phyloP scores from a whole-genome alignment of 768 basidiomycete genomes.

The Nevesoporus exiguus region DNA sequence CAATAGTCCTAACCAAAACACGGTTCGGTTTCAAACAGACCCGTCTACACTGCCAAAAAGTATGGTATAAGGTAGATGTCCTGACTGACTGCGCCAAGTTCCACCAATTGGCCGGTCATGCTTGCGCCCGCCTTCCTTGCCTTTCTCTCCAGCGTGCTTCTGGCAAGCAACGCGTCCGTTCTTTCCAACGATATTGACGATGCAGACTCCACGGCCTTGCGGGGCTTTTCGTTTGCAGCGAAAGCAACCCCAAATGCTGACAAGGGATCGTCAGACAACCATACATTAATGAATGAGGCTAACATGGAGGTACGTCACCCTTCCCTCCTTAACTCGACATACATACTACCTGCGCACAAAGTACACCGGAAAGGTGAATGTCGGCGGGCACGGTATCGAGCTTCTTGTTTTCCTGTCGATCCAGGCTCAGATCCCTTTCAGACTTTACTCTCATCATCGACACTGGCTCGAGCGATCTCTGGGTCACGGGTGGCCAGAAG shows the following conservation, averaged over 20 bases:
- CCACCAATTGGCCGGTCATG: constrained; percentile 10
- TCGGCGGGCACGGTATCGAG: constrained; percentile 28
- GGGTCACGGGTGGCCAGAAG: constrained; percentile 19
- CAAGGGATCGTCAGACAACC: constrained; percentile 22
- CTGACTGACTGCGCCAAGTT: no score
- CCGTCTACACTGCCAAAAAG: not conserved
- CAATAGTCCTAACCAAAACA: constrained; percentile 7
- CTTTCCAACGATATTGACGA: constrained; percentile 6
- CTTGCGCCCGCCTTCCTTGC: constrained; percentile 6
- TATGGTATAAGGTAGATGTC: constrained; percentile 2
- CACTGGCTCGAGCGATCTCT: constrained; percentile 32
- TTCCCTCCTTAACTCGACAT: not conserved
- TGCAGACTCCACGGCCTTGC: constrained; percentile 5
- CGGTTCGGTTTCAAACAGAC: constrained; percentile 15
- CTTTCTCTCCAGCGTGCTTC: constrained; percentile 25
- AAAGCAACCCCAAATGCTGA: constrained; percentile 12
- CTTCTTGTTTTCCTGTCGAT: not conserved
- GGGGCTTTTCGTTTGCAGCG: constrained; percentile 22
- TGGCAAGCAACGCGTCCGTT: constrained; percentile 30
- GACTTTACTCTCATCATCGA: constrained; percentile 29
- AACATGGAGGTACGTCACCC: constrained; percentile 27
- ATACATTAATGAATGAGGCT: constrained; percentile 22
- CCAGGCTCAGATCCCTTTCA: constrained; percentile 2
- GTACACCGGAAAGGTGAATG: constrained; percentile 30
- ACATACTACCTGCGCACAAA: constrained; percentile 2